Percentiles rank a stretch among this genome's conserved stretches.
Conservation (phyloP, 331 rosid genomes). For the Rosa hybrid region DNA sequence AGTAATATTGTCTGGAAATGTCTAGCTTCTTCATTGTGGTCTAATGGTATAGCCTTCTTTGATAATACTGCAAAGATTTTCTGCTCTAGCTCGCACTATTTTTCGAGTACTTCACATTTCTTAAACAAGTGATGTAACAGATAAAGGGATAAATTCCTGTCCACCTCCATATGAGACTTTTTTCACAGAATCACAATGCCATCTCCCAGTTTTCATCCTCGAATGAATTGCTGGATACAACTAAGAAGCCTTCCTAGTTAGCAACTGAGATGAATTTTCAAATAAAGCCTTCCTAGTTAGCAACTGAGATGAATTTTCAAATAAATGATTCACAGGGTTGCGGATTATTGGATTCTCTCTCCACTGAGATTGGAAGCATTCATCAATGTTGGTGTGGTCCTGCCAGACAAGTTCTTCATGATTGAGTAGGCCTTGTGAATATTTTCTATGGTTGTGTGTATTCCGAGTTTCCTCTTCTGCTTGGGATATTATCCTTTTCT, state of each 20-base stretch:
- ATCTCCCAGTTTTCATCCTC: not conserved
- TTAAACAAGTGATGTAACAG: not conserved
- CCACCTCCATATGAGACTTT: not conserved
- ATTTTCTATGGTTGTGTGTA: not conserved
- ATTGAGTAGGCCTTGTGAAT: not conserved
- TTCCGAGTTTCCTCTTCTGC: not conserved
- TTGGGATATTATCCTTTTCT: not conserved
- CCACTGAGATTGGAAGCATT: not conserved
- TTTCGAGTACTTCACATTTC: not conserved
- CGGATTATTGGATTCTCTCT: not conserved
- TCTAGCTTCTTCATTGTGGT: not conserved
- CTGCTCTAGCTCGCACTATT: not conserved
- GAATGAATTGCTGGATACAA: not conserved
- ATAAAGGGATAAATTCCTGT: not conserved
- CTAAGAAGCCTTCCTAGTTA: not conserved
- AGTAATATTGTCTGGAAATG: not conserved
- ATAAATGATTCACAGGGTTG: not conserved
- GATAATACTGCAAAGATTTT: not conserved
- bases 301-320: not conserved
- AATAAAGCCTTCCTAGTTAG: not conserved
- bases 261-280: not conserved
- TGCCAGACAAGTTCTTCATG: too few species aligned
- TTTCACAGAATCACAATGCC: not conserved
- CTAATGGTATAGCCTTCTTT: not conserved
- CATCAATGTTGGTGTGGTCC: too few species aligned